phyloP scores from a whole-genome alignment of 2,329 filamentous ascomycete species.

The Davidsoniella virescens region DNA sequence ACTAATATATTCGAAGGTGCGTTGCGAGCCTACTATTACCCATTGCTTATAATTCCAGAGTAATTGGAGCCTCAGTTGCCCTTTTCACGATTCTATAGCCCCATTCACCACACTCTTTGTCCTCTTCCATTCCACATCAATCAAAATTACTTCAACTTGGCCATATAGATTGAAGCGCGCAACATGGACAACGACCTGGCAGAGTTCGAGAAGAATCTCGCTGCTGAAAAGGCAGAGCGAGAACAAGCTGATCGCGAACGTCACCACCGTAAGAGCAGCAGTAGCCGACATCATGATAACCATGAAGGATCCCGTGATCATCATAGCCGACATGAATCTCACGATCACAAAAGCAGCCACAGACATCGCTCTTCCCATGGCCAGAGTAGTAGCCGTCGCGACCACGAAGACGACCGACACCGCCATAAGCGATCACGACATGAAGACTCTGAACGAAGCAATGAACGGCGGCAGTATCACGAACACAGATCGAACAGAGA shows the following conservation, averaged over 20 bases:
- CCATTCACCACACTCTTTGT: background rate
- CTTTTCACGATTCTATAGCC: too few relatives aligned
- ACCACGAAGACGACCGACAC: constrained; percentile 22
- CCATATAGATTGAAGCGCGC: background rate
- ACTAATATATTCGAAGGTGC: background rate
- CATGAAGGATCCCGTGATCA: constrained; percentile 17
- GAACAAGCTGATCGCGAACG: constrained; percentile 19
- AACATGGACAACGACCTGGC: constrained; percentile 39
- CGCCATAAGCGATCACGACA: constrained; percentile 14
- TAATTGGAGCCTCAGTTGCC: too few relatives aligned
- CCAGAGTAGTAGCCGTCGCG: constrained; percentile 12
- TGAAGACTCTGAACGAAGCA: background rate
- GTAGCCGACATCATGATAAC: constrained; percentile 15
- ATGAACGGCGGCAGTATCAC: too few relatives aligned
- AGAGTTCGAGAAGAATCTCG: constrained; percentile 66
- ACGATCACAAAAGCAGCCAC: constrained; percentile 24
- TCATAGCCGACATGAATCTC: constrained; percentile 15
- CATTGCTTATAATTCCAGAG: background rate
- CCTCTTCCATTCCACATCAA: background rate
- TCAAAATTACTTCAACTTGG: background rate
- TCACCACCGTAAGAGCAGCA: background rate
- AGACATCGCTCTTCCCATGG: constrained; percentile 17
- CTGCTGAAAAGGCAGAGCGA: constrained; percentile 40
- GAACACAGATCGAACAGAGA: background rate
- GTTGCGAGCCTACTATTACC: background rate